Conservation (phyloP, 2,329 filamentous ascomycete genomes). For the Ramularia endophylla region DNA sequence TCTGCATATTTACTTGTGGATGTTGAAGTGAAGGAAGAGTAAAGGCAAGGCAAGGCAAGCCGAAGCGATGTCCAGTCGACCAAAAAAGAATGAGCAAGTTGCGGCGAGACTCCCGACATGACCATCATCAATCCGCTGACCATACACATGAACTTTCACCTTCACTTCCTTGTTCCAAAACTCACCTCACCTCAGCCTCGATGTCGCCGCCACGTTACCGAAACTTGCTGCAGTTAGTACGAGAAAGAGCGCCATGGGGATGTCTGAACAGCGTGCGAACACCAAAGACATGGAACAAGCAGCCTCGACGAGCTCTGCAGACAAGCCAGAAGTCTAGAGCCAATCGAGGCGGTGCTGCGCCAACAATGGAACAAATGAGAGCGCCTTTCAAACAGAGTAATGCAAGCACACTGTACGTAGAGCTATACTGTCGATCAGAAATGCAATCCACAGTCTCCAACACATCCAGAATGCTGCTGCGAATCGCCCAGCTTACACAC, state of each 20-base stretch:
- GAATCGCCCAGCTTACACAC: background rate
- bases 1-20: background rate
- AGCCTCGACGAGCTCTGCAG: slow-evolving; percentile 27
- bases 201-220: slow-evolving; percentile 29
- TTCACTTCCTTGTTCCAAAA: background rate
- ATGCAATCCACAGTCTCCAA: slow-evolving; percentile 5
- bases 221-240: slow-evolving; percentile 25
- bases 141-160: background rate
- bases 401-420: slow-evolving; percentile 55
- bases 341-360: slow-evolving; percentile 29
- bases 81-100: no score
- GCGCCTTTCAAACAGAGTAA: slow-evolving; percentile 63
- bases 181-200: slow-evolving; percentile 1
- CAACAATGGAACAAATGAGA: slow-evolving; percentile 59
- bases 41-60: background rate
- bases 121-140: slow-evolving; percentile 1
- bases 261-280: slow-evolving; percentile 11
- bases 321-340: slow-evolving; percentile 15
- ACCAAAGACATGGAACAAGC: slow-evolving; percentile 12
- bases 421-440: slow-evolving; percentile 5
- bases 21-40: background rate
- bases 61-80: slow-evolving; percentile 1
- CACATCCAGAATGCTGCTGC: background rate
- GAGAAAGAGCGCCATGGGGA: slow-evolving; percentile 13
- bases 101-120: slow-evolving; percentile 4